A percentile compares a stretch with the other conserved stretches of the same genome.
phyloP scores from a whole-genome alignment of 2,329 filamentous ascomycete genomes.

The Plenodomus biglobosus region DNA sequence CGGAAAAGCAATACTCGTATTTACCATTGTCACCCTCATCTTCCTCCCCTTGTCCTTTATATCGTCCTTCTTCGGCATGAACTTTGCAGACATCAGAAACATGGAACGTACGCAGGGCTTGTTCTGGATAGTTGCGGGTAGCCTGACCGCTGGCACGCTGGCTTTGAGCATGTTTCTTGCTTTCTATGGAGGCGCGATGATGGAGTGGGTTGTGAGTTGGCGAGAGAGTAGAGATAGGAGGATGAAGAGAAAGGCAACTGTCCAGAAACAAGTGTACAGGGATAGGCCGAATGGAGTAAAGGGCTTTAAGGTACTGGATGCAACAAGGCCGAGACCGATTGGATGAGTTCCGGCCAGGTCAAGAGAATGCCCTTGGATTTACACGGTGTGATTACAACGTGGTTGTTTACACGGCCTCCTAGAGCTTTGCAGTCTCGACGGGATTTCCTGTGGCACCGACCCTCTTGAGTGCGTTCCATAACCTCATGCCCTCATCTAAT shows the following conservation, averaged over 20 bases:
- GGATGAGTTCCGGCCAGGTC: neutral
- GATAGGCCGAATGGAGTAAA: slow-evolving; percentile 7
- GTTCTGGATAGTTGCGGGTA: slow-evolving; percentile 47
- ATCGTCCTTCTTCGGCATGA: slow-evolving; percentile 50
- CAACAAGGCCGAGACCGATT: slow-evolving; percentile 12
- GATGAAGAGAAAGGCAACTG: slow-evolving; percentile 10
- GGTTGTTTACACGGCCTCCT: neutral
- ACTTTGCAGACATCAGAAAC: slow-evolving; percentile 46
- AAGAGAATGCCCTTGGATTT: neutral
- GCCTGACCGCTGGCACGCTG: slow-evolving; percentile 45
- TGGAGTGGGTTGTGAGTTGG: slow-evolving; percentile 44
- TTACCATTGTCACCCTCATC: slow-evolving; percentile 49
- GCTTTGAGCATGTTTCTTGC: slow-evolving; percentile 44
- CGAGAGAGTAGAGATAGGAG: slow-evolving; percentile 29
- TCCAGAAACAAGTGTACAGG: slow-evolving; percentile 1
- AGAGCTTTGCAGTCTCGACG: slow-evolving; percentile 13
- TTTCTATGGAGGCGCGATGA: slow-evolving; percentile 45
- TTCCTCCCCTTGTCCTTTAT: slow-evolving; percentile 51
- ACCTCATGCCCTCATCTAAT: slow-evolving; percentile 51
- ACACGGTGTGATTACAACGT: no score
- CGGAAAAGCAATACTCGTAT: slow-evolving; percentile 49
- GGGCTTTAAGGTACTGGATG: slow-evolving; percentile 30
- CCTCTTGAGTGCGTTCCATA: slow-evolving; percentile 50
- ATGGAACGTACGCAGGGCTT: slow-evolving; percentile 43
- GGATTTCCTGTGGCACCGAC: slow-evolving; percentile 17